Percentiles rank a stretch among this genome's conserved stretches.
phyloP scores from a whole-genome alignment of 2,329 filamentous ascomycete genomes.

The Neonectria faginata region DNA sequence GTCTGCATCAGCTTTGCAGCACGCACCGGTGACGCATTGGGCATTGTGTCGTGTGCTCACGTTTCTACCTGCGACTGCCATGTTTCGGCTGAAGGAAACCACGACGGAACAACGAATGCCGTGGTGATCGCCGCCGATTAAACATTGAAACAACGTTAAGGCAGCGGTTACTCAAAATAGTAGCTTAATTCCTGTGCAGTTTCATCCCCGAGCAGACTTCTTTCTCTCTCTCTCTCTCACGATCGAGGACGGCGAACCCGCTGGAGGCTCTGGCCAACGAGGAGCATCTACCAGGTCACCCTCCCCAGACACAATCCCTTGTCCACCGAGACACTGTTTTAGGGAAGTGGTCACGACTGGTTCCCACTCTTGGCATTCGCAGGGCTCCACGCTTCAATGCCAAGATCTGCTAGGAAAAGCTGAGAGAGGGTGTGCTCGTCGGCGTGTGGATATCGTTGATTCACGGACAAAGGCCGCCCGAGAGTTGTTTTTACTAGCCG shows the following conservation, averaged over 20 bases:
- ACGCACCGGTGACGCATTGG: conserved; percentile 38
- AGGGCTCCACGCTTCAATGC: conserved; percentile 27
- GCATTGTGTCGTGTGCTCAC: conserved; percentile 38
- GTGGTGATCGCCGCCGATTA: conserved; percentile 6
- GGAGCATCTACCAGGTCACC: background rate
- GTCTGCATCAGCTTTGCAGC: conserved; percentile 24
- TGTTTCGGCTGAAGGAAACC: background rate
- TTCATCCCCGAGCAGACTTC: background rate
- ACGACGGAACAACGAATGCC: background rate
- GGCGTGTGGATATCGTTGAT: conserved; percentile 10
- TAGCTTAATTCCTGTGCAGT: conserved; percentile 2
- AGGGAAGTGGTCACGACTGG: conserved; percentile 29
- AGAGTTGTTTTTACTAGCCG: background rate
- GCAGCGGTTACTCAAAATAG: background rate
- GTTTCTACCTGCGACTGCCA: background rate
- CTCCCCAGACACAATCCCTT: conserved; percentile 10
- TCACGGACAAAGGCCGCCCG: background rate
- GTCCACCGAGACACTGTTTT: conserved; percentile 24
- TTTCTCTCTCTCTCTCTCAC: background rate
- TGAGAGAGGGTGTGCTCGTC: background rate
- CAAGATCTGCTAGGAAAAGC: background rate
- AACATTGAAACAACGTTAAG: conserved; percentile 4
- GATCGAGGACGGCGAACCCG: background rate
- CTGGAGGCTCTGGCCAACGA: background rate
- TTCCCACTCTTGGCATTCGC: conserved; percentile 38